Percentiles rank a stretch among this genome's conserved stretches.
Conservation (phyloP, 441 rosid genomes). For the Adansonia rubrostipa region DNA sequence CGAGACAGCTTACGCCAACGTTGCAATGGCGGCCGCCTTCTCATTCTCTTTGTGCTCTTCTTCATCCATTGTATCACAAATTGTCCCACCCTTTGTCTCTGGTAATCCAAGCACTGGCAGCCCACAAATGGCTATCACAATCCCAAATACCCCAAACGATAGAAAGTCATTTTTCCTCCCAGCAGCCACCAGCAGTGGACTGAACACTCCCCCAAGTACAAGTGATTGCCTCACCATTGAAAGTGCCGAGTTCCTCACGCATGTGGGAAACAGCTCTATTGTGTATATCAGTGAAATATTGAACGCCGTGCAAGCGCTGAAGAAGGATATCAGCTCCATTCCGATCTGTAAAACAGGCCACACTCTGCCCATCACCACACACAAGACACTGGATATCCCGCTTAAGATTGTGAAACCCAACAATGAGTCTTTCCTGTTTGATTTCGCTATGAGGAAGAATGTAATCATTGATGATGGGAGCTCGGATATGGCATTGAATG, state of each 20-base stretch:
- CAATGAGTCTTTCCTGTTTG: constrained; percentile 49
- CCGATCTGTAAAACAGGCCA: constrained; percentile 46
- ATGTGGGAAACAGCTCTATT: constrained; percentile 73
- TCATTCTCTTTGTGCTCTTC: constrained; percentile 50
- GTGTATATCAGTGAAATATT: constrained; percentile 54
- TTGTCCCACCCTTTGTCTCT: constrained; percentile 54
- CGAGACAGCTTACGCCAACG: not conserved
- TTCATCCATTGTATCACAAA: constrained; percentile 71
- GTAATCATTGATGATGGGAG: constrained; percentile 56
- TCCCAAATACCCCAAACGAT: constrained; percentile 64
- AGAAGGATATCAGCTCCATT: constrained; percentile 60
- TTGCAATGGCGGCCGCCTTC: constrained; percentile 6
- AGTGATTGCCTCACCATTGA: constrained; percentile 72
- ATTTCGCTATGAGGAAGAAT: constrained; percentile 46
- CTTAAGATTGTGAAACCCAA: constrained; percentile 50
- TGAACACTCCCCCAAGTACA: constrained; percentile 62
- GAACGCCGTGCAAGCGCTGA: constrained; percentile 55
- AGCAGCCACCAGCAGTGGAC: constrained; percentile 65
- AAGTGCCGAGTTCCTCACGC: constrained; percentile 71
- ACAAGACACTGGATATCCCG: constrained; percentile 52
- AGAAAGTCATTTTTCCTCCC: constrained; percentile 44
- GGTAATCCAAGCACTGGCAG: constrained; percentile 54
- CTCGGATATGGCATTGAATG: constrained; percentile 70
- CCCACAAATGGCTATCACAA: constrained; percentile 55
- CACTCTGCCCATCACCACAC: constrained; percentile 33